These are phyloP conservation scores for Acorus calamus DNA, from an alignment of 106 monocot genomes.

Conservation along the genomic window DNA sequence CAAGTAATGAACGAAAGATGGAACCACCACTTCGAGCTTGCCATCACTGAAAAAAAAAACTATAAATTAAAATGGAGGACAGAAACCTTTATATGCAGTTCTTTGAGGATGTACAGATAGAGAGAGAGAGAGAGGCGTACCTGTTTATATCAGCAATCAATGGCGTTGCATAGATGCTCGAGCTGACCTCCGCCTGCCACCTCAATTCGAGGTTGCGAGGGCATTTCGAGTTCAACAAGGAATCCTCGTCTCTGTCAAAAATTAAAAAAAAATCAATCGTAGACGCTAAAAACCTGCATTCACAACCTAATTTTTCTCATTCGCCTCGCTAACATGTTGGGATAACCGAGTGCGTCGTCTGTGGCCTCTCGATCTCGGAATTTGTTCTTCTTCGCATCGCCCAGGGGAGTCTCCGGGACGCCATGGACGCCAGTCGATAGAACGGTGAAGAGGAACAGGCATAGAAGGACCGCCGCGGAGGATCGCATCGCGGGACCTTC, in stretches of 20 bases:
- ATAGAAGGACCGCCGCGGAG: conserved; percentile 3
- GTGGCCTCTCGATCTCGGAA: conserved; percentile 76
- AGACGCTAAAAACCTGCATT: too few species aligned
- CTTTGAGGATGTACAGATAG: too few species aligned
- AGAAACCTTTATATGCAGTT: neutral
- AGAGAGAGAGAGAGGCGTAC: too few species aligned
- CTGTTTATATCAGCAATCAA: conserved; percentile 92
- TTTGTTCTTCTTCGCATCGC: conserved; percentile 43
- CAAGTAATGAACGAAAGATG: conserved; percentile 98
- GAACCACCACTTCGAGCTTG: conserved; percentile 86
- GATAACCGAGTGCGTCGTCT: conserved; percentile 78
- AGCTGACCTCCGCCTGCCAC: conserved; percentile 98
- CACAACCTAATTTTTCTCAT: neutral
- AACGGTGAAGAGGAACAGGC: conserved; percentile 6
- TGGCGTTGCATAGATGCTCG: conserved; percentile 88
- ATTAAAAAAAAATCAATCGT: too few species aligned
- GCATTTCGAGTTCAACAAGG: conserved; percentile 72
- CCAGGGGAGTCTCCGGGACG: conserved; percentile 14
- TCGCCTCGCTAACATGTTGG: conserved; percentile 35
- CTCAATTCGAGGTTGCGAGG: conserved; percentile 74
- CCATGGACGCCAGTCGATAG: conserved; percentile 7
- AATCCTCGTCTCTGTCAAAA: conserved; percentile 71
- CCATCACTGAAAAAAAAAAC: conserved; percentile 71
- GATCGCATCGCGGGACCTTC: conserved; percentile 7
- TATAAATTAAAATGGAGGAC: neutral